Evolutionary conservation across 2,329 filamentous ascomycete genomes (phyloP).

Genomic region (Nigrospora osmanthi): DNA sequence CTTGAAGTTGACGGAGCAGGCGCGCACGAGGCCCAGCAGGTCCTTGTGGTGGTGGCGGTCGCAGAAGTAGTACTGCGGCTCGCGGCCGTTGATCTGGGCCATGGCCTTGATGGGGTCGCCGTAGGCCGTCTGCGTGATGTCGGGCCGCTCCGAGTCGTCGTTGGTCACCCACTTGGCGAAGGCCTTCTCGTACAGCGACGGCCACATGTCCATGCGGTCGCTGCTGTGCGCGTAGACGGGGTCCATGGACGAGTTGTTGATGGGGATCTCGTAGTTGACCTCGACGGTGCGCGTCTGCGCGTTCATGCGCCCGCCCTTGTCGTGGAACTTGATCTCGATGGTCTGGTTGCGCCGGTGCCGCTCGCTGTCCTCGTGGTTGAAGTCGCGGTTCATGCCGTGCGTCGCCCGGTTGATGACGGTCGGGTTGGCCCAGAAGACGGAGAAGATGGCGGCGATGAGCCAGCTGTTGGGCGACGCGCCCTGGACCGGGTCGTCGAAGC

Average conservation of each 20-base stretch:
- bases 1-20: slow-evolving; percentile 30
- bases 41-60: slow-evolving; percentile 22
- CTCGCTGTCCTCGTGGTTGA: slow-evolving; percentile 13
- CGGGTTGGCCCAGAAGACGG: slow-evolving; percentile 35
- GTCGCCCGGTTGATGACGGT: slow-evolving; percentile 29
- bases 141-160: slow-evolving; percentile 23
- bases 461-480: slow-evolving; percentile 32
- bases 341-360: slow-evolving; percentile 3
- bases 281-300: slow-evolving; percentile 26
- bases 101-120: slow-evolving; percentile 37
- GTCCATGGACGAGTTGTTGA: slow-evolving; percentile 34
- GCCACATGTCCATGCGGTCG: slow-evolving; percentile 33
- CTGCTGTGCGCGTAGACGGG: slow-evolving; percentile 32
- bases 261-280: slow-evolving; percentile 33
- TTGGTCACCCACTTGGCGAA: slow-evolving; percentile 35
- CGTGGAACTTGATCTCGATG: slow-evolving; percentile 29
- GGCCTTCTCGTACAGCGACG: slow-evolving; percentile 37
- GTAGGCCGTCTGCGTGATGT: slow-evolving; percentile 30
- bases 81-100: slow-evolving; percentile 32
- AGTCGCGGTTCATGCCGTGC: slow-evolving; percentile 7
- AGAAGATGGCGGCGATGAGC: slow-evolving; percentile 35
- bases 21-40: slow-evolving; percentile 29
- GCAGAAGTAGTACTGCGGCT: slow-evolving; percentile 26
- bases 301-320: slow-evolving; percentile 36
- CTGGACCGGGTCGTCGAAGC: slow-evolving; percentile 34